These are phyloP conservation scores for Colletotrichum camelliae DNA, from an alignment of 2,329 filamentous ascomycete species.

Conservation along the genomic window DNA sequence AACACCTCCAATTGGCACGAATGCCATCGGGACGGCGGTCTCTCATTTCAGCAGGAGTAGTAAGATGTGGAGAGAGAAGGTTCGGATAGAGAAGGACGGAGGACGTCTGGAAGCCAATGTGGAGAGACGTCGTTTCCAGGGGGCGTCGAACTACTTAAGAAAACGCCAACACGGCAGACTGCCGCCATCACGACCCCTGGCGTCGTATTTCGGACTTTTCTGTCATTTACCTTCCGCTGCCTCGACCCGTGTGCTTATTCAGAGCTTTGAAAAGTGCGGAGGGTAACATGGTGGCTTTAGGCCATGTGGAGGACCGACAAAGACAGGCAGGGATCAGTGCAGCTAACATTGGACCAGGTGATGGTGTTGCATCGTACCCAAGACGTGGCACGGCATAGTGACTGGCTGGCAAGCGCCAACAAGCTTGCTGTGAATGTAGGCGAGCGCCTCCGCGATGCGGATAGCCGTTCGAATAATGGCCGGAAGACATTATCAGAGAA, in stretches of 20 bases:
- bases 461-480: slow-evolving; percentile 22
- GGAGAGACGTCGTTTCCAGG: background rate
- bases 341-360: background rate
- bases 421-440: background rate
- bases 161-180: background rate
- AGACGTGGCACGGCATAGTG: background rate
- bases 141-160: background rate
- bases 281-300: background rate
- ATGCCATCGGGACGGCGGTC: background rate
- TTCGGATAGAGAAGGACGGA: background rate
- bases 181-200: background rate
- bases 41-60: background rate
- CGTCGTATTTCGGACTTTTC: background rate
- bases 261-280: background rate
- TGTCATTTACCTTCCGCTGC: background rate
- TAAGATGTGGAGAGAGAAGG: background rate
- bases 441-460: background rate
- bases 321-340: background rate
- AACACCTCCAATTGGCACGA: slow-evolving; percentile 48
- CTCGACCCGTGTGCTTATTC: background rate
- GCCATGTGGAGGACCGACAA: background rate
- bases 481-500: slow-evolving; percentile 27
- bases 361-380: background rate
- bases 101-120: background rate
- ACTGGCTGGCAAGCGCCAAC: background rate